phyloP scores from a whole-genome alignment of 2,329 filamentous ascomycete genomes.

The Gnomoniopsis sp. region DNA sequence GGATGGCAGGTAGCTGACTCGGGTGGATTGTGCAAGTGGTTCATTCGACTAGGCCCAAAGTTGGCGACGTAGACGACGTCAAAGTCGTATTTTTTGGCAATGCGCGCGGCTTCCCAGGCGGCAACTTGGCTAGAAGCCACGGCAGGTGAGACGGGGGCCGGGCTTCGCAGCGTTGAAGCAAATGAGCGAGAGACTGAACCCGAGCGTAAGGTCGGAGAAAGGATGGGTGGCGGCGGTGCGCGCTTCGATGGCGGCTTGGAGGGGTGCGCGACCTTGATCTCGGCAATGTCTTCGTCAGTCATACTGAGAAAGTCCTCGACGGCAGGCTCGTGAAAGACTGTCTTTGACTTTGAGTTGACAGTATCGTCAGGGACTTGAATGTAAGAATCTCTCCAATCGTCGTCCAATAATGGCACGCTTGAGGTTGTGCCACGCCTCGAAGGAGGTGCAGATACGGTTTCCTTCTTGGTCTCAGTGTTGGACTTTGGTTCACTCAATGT shows the following conservation, averaged over 20 bases:
- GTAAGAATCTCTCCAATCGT: slow-evolving; percentile 16
- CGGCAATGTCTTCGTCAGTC: slow-evolving; percentile 57
- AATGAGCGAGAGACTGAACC: slow-evolving; percentile 37
- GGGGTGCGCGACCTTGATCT: slow-evolving; percentile 27
- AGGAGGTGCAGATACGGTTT: neutral
- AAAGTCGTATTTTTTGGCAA: slow-evolving; percentile 54
- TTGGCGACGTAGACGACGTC: slow-evolving; percentile 58
- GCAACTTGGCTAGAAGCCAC: slow-evolving; percentile 43
- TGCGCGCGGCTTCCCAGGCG: slow-evolving; percentile 52
- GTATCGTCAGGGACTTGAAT: slow-evolving; percentile 21
- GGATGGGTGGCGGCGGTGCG: slow-evolving; percentile 9
- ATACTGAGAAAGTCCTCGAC: slow-evolving; percentile 52
- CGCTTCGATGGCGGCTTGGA: slow-evolving; percentile 17
- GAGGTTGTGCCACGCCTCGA: slow-evolving; percentile 9
- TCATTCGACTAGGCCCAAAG: slow-evolving; percentile 46
- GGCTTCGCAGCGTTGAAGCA: slow-evolving; percentile 22
- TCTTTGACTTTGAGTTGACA: slow-evolving; percentile 27
- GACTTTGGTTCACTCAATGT: slow-evolving; percentile 12
- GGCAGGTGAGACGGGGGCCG: slow-evolving; percentile 36
- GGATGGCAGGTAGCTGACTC: neutral
- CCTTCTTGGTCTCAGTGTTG: slow-evolving; percentile 7
- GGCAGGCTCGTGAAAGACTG: slow-evolving; percentile 46
- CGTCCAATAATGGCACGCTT: slow-evolving; percentile 10
- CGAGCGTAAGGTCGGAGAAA: slow-evolving; percentile 10
- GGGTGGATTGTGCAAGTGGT: slow-evolving; percentile 18